Evolutionary conservation across 1,139 yeast species (phyloP).

Genomic region (Pichia sp.): DNA sequence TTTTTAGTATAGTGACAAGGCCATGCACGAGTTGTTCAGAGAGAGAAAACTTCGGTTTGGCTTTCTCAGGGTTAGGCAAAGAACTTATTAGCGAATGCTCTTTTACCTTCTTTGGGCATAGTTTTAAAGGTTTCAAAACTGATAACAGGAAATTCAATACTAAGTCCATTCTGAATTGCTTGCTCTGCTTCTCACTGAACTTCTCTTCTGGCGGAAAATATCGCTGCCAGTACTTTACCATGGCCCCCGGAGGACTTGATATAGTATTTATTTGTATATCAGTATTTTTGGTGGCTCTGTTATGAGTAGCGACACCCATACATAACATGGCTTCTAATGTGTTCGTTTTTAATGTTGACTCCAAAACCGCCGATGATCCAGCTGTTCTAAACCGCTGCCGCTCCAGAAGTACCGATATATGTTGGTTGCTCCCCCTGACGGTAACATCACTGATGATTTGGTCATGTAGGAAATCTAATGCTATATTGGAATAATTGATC

Average conservation of each 20-base stretch:
- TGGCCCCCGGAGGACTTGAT: slow-evolving; percentile 15
- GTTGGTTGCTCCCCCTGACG: neutral
- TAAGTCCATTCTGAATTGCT: slow-evolving; percentile 28
- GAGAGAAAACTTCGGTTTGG: slow-evolving; percentile 1
- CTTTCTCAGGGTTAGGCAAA: neutral
- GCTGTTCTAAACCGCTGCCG: slow-evolving; percentile 50
- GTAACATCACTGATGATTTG: slow-evolving; percentile 9
- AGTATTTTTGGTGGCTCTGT: neutral
- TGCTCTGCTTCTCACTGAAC: slow-evolving; percentile 13
- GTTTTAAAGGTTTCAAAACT: neutral
- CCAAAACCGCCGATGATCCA: slow-evolving; percentile 44
- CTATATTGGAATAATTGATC: slow-evolving; percentile 23
- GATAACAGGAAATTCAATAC: slow-evolving; percentile 16
- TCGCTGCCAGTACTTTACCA: slow-evolving; percentile 21
- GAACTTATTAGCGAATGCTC: neutral
- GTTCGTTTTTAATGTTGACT: slow-evolving; percentile 48
- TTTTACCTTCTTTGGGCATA: slow-evolving; percentile 4
- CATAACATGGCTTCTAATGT: slow-evolving; percentile 49
- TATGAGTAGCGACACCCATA: slow-evolving; percentile 18
- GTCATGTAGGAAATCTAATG: slow-evolving; percentile 20
- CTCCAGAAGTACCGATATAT: slow-evolving; percentile 39
- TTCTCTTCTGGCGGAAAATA: neutral
- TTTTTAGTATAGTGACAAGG: neutral
- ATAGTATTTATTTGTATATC: neutral
- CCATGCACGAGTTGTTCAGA: neutral